Evolutionary conservation across 495 filamentous ascomycete genomes (phyloP).

Genomic region (Xanthoparmelia taractica): DNA sequence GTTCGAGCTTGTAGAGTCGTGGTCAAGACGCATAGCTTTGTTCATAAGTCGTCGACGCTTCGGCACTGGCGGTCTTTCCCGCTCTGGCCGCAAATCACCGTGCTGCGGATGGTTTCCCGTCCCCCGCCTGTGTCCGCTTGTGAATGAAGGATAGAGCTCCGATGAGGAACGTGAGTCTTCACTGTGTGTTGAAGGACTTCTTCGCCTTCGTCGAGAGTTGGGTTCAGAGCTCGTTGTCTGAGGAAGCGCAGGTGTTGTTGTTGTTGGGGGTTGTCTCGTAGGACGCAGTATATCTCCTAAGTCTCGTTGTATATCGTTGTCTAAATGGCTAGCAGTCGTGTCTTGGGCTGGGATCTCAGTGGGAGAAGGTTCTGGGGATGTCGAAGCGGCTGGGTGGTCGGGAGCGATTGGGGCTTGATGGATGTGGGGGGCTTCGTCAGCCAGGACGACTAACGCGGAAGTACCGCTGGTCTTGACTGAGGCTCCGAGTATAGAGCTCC

Average conservation of each 20-base stretch:
- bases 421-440: slow-evolving; percentile 45
- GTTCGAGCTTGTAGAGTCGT: slow-evolving; percentile 41
- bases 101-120: slow-evolving; percentile 4
- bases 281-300: background rate
- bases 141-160: slow-evolving; percentile 3
- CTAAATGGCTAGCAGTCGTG: slow-evolving; percentile 12
- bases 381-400: slow-evolving; percentile 48
- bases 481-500: slow-evolving; percentile 21
- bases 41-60: slow-evolving; percentile 55
- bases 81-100: slow-evolving; percentile 4
- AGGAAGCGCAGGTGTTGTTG: background rate
- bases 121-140: background rate
- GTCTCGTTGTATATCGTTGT: background rate
- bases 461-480: slow-evolving; percentile 43
- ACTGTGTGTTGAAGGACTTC: slow-evolving; percentile 22
- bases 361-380: slow-evolving; percentile 33
- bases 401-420: slow-evolving; percentile 47
- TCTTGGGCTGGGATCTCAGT: slow-evolving; percentile 27
- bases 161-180: slow-evolving; percentile 1
- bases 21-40: slow-evolving; percentile 53
- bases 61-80: slow-evolving; percentile 33
- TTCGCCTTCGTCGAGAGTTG: slow-evolving; percentile 22
- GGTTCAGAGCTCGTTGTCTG: background rate
- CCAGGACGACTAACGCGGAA: slow-evolving; percentile 54
- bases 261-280: slow-evolving; percentile 1